Evolutionary conservation across 495 filamentous ascomycete genomes (phyloP), one percentile per base, ranked within the genome.

Genomic region (Daldinia vernicosa): DNA sequence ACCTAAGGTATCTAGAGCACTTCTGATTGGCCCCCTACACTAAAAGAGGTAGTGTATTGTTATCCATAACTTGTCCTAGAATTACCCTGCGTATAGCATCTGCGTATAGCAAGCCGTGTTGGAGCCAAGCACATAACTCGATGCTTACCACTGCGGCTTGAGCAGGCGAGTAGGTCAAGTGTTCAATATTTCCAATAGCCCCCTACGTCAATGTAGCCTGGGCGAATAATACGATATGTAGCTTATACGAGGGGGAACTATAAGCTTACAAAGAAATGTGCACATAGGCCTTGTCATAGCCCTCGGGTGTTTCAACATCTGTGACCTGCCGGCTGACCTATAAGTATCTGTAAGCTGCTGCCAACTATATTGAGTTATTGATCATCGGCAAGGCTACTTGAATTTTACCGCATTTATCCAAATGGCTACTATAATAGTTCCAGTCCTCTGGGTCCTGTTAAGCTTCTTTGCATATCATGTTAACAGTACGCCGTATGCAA

Each of bases 401-500:
- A 32, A 32, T 11, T 68, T 62, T 65, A 65, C 32, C 58, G 30
- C n/a, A 65, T 56, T 66, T 66, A 73, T 66, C 70, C 66, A 73
- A 66, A 69, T 69, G 65, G 53, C 32, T n/a, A 35, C 30, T 40
- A 45, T 66, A 35, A 47, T 32, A 0, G 26, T 60, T 33, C 61
- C 66, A 11, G 28, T 37, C 22, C 12, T 69, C 8, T 69, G 66
- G 66, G 28, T 15, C 15, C 28, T 58, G 40, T 26, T 69, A 66
- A 69, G 57, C 66, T 63, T 69, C 51, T 56, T 69, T 66, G 52
- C 37, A 53, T 59, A 35, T n/a, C 43, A 19, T 24, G 66, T 39
- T 53, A 4, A 66, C 61, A 43, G 70, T 47, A 55, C 35, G 11
- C 70, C 70, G 27, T 24, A 60, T 66, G 61, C 65, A 19, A 66